These are phyloP conservation scores for Podospora pseudopauciseta DNA, from an alignment of 495 filamentous ascomycete genomes.

Conservation along the genomic window DNA sequence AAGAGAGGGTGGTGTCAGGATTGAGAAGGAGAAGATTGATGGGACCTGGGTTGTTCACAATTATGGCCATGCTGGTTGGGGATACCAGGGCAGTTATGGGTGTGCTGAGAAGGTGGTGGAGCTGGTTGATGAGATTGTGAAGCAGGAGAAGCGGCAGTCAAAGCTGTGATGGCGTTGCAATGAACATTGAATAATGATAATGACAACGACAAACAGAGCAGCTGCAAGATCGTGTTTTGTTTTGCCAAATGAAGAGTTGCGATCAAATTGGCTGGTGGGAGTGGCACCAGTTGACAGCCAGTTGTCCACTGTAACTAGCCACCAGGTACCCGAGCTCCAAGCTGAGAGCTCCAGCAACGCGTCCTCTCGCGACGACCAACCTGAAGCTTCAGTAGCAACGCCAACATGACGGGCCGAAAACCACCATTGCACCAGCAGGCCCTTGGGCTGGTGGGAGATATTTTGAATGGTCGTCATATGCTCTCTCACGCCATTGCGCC, in stretches of 20 bases:
- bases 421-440: constrained; percentile 18
- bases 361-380: constrained; percentile 14
- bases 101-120: constrained; percentile 66
- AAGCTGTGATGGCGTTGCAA: constrained; percentile 16
- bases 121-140: constrained; percentile 60
- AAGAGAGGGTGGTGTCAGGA: constrained; percentile 67
- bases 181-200: neutral
- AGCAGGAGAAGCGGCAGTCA: constrained; percentile 12
- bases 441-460: constrained; percentile 29
- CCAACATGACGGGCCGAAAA: constrained; percentile 15
- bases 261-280: neutral
- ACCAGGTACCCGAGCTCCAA: neutral
- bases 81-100: constrained; percentile 84
- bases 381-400: constrained; percentile 2
- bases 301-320: neutral
- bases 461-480: constrained; percentile 40
- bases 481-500: constrained; percentile 49
- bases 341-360: constrained; percentile 10
- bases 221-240: neutral
- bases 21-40: constrained; percentile 80
- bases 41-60: constrained; percentile 79
- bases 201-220: neutral
- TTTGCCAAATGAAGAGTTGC: neutral
- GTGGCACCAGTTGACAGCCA: constrained; percentile 5
- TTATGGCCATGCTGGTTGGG: constrained; percentile 94